Evolutionary conservation across 2,329 filamentous ascomycete species (phyloP), one percentile per base, ranked within the genome.

Genomic region (Xylariaceae sp.): DNA sequence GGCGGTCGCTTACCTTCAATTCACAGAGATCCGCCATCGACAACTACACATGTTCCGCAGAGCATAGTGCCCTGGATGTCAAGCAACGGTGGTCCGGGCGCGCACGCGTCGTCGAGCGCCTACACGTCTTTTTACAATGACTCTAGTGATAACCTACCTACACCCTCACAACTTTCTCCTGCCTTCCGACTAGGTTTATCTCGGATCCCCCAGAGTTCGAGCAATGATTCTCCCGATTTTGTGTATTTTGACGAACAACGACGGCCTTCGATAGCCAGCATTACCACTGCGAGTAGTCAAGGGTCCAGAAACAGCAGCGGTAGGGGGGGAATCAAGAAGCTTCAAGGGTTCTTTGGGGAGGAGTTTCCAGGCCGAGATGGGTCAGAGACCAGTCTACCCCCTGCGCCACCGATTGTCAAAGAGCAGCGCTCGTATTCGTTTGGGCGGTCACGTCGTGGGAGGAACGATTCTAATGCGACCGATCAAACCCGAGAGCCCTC

Each of bases 281-380:
- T 92, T 64, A 92, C 88, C 11, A 96, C 82, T 3, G 85, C 90
- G 59, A 94, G 92, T 74, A 96, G 93, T 70, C 84, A 89, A 65
- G 89, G 90, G 39, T 96, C 93, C 48, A 88, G 87, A 75, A 82
- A 83, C 59, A 89, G 88, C 72, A 78, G 86, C 63, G 87, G 85
- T 62, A 81, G 88, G 61, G 85, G 87, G 67, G 85, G 89, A 55
- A 82, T 88, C 59, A 92, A 92, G 74, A 94, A 93, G 75, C 80
- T 96, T 64, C 90, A 94, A 71, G 90, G 88, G 48, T 93, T 97
- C 72, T 96, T 97, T 75, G 92, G 93, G 51, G 93, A 97, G 68
- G 92, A 96, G 71, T 91, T 89, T 73, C 85, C 86, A 60, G 84
- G 83, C 44, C 80, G 83, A 65, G 88, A 92, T 71, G 87, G 87